Percentiles rank a stretch among this genome's conserved stretches.
These are phyloP conservation scores for Biscutella laevigata DNA, from an alignment of 441 rosid genomes.

Conservation along the genomic window DNA sequence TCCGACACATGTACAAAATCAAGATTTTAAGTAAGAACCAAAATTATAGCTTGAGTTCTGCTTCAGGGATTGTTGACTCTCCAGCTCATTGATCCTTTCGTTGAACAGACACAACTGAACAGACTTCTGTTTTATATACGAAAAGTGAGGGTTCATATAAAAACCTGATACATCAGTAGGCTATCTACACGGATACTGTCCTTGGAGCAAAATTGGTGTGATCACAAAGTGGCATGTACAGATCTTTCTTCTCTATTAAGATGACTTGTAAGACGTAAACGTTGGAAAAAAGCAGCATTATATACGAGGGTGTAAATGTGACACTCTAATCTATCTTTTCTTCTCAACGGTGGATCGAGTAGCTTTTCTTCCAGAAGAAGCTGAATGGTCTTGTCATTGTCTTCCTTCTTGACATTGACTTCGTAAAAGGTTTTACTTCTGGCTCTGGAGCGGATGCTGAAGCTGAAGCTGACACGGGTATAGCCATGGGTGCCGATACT, in stretches of 20 bases:
- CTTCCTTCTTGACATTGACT: constrained; percentile 65
- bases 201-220: constrained; percentile 21
- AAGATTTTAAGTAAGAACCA: no score
- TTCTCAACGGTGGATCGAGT: constrained; percentile 49
- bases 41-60: no score
- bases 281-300: constrained; percentile 15
- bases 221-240: constrained; percentile 20
- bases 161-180: no score
- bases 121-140: no score
- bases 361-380: constrained; percentile 73
- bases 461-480: constrained; percentile 20
- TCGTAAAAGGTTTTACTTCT: constrained; percentile 55
- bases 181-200: no score
- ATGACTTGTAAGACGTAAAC: background rate
- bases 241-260: constrained; percentile 22
- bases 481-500: constrained; percentile 17
- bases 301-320: constrained; percentile 12
- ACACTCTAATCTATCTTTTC: background rate
- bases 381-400: constrained; percentile 47
- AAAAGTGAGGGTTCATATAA: no score
- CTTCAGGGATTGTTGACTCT: no score
- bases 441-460: constrained; percentile 22
- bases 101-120: no score
- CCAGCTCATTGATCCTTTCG: no score
- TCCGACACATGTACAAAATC: no score